These are phyloP conservation scores for Nidularia pulvinata DNA, from an alignment of 768 basidiomycete species.

Conservation along the genomic window DNA sequence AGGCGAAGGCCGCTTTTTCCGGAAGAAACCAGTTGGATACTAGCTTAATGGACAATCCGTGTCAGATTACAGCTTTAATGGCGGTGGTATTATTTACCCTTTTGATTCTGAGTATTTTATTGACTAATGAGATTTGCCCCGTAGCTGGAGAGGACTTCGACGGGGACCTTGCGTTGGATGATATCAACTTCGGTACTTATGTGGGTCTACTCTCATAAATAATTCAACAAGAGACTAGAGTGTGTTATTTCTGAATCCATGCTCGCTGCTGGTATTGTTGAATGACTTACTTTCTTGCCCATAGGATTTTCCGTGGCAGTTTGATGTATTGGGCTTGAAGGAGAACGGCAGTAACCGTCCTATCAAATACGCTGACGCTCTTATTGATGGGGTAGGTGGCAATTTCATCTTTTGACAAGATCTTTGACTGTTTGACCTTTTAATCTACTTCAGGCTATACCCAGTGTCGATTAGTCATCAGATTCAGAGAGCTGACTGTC, in stretches of 20 bases:
- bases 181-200: constrained; percentile 58
- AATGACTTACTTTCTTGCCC: not conserved
- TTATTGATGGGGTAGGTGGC: constrained; percentile 40
- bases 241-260: constrained; percentile 22
- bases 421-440: not conserved
- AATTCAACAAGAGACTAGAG: constrained; percentile 14
- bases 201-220: constrained; percentile 25
- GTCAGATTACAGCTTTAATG: constrained; percentile 58
- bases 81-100: constrained; percentile 34
- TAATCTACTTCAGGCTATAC: constrained; percentile 38
- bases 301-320: constrained; percentile 62
- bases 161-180: constrained; percentile 39
- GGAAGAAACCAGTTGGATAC: constrained; percentile 35
- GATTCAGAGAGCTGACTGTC: not conserved
- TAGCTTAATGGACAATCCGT: constrained; percentile 41
- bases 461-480: constrained; percentile 45
- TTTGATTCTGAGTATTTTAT: not conserved
- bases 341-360: constrained; percentile 51
- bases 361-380: constrained; percentile 54
- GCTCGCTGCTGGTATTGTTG: constrained; percentile 40
- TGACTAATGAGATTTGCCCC: not conserved
- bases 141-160: constrained; percentile 58
- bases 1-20: constrained; percentile 57
- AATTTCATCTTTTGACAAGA: not conserved
- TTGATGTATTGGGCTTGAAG: constrained; percentile 44